Evolutionary conservation across 1,284 basidiomycete genomes (phyloP).

Genomic region (Neonothopanus nambi): DNA sequence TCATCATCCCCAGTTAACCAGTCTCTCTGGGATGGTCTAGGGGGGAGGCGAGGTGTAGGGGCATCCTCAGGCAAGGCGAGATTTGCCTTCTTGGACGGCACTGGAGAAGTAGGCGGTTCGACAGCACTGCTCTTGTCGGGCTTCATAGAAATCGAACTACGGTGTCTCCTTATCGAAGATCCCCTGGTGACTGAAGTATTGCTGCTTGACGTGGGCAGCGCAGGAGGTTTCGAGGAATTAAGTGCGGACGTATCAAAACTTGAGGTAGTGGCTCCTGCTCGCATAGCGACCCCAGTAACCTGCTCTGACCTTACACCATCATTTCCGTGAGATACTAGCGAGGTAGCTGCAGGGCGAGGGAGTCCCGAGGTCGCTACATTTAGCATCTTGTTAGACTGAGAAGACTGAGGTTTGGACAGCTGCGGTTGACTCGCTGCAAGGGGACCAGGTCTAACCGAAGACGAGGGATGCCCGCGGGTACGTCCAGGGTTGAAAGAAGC

Average conservation of each 20-base stretch:
- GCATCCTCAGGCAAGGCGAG: background rate
- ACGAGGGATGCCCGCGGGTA: slow-evolving; percentile 13
- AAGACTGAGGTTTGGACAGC: background rate
- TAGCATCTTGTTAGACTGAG: background rate
- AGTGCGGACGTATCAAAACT: slow-evolving; percentile 9
- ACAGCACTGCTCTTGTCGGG: slow-evolving; percentile 9
- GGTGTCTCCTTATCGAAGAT: slow-evolving; percentile 37
- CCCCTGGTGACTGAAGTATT: slow-evolving; percentile 31
- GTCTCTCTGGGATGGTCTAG: slow-evolving; percentile 40
- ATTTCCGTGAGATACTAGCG: slow-evolving; percentile 13
- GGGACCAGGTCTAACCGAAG: slow-evolving; percentile 10
- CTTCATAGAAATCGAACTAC: slow-evolving; percentile 40
- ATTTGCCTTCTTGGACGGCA: slow-evolving; percentile 1
- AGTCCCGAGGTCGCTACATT: background rate
- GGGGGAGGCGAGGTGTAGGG: slow-evolving; percentile 5
- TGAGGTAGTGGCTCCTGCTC: slow-evolving; percentile 31
- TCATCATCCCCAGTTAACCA: slow-evolving; percentile 73
- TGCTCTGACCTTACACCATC: slow-evolving; percentile 45
- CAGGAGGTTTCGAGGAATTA: slow-evolving; percentile 11
- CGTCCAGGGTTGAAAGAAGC: slow-evolving; percentile 46
- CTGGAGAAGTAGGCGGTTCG: slow-evolving; percentile 10
- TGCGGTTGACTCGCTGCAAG: slow-evolving; percentile 15
- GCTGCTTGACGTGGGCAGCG: slow-evolving; percentile 6
- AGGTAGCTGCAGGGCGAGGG: slow-evolving; percentile 13
- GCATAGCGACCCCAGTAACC: slow-evolving; percentile 56